Percentiles rank a stretch among this genome's conserved stretches.
phyloP scores from a whole-genome alignment of 257 asterid species.

The Capsicum rhomboideum region DNA sequence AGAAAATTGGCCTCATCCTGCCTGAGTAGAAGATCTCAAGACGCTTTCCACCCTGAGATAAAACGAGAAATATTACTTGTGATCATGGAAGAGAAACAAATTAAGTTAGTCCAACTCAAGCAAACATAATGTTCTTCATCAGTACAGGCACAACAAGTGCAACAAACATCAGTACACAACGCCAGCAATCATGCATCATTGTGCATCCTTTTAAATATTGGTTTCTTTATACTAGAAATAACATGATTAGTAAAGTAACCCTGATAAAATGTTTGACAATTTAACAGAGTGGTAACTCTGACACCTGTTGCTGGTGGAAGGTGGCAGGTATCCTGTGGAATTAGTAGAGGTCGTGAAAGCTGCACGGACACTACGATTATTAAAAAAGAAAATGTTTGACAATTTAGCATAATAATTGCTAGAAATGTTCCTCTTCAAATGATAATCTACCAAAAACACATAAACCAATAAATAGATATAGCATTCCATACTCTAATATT shows the following conservation, averaged over 20 bases:
- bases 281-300: too few relatives aligned
- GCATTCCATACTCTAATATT: not conserved
- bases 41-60: not conserved
- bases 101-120: not conserved
- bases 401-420: not conserved
- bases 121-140: not conserved
- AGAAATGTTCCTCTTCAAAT: not conserved
- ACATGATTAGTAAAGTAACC: not conserved
- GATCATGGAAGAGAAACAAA: not conserved
- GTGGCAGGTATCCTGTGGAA: too few relatives aligned
- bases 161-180: not conserved
- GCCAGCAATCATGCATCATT: not conserved
- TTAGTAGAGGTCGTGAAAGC: too few relatives aligned
- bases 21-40: constrained; percentile 10
- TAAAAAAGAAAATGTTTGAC: too few relatives aligned
- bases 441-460: not conserved
- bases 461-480: not conserved
- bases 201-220: not conserved
- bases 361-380: too few relatives aligned
- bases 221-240: not conserved
- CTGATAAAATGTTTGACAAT: not conserved
- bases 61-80: not conserved
- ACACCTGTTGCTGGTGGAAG: too few relatives aligned
- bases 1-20: constrained; percentile 68
- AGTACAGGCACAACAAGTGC: not conserved